Conservation (phyloP, 148 eudicot genomes). For the Diospyros kaki region DNA sequence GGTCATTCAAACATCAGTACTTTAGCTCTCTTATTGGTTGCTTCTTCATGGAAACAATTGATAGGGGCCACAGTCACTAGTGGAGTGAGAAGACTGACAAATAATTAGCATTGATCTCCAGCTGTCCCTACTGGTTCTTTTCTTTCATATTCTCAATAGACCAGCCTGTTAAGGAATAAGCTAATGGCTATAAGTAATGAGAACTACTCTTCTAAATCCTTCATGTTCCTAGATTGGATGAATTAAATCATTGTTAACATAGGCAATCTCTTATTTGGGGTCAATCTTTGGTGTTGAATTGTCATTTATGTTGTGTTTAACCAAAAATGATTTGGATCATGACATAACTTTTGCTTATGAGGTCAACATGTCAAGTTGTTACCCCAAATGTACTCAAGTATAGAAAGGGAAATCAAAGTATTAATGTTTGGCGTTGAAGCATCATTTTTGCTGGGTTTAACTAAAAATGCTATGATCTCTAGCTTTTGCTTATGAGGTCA, state of each 20-base stretch:
- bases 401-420: too few species aligned
- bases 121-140: neutral
- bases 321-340: neutral
- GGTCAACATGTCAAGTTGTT: neutral
- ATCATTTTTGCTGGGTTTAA: neutral
- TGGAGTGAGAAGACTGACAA: neutral
- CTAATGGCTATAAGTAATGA: neutral
- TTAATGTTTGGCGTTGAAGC: neutral
- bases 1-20: neutral
- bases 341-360: neutral
- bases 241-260: neutral
- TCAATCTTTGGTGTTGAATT: conserved; percentile 3
- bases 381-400: neutral
- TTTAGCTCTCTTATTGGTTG: neutral
- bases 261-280: neutral
- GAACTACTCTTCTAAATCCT: neutral
- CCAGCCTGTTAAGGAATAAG: neutral
- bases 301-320: neutral
- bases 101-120: neutral
- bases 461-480: neutral
- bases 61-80: neutral
- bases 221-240: neutral
- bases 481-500: neutral
- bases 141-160: neutral
- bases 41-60: neutral